Evolutionary conservation across 2,329 filamentous ascomycete species (phyloP).

Genomic region (Davidsoniella australis): DNA sequence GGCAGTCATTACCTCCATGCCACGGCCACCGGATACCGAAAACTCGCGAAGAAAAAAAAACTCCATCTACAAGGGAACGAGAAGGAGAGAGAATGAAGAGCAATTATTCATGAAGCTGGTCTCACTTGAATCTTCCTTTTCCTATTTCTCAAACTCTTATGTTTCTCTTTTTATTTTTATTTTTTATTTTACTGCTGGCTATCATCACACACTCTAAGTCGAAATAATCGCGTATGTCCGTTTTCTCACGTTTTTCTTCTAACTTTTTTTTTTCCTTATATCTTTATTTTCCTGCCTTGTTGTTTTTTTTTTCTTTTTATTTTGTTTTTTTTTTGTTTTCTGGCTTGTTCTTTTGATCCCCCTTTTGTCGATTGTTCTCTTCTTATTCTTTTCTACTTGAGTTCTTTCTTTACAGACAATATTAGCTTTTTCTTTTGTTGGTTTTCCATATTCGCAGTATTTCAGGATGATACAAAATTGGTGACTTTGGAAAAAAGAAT

Average conservation of each 20-base stretch:
- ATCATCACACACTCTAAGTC: too few species aligned
- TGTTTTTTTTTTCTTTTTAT: constrained; percentile 1
- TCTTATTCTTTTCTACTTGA: not conserved
- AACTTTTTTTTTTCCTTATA: not conserved
- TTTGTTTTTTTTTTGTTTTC: constrained; percentile 3
- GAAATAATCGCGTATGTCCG: not conserved
- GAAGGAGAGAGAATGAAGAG: too few species aligned
- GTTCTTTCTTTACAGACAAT: constrained; percentile 12
- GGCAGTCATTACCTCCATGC: too few species aligned
- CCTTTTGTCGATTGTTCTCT: constrained; percentile 7
- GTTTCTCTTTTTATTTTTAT: not conserved
- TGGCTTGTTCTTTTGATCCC: constrained; percentile 4
- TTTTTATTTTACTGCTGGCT: constrained; percentile 1
- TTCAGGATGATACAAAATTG: too few species aligned
- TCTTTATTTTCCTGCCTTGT: not conserved
- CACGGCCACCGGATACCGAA: too few species aligned
- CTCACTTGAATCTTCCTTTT: constrained; percentile 6
- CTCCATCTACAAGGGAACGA: too few species aligned
- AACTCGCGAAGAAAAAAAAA: too few species aligned
- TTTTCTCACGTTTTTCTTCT: not conserved
- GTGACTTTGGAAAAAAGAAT: too few species aligned
- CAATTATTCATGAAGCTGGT: too few species aligned
- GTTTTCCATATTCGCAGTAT: too few species aligned
- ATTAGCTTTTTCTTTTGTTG: too few species aligned
- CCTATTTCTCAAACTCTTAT: constrained; percentile 9